Conservation (phyloP, 208 protist genomes). For the Trypanosoma scelopori region DNA sequence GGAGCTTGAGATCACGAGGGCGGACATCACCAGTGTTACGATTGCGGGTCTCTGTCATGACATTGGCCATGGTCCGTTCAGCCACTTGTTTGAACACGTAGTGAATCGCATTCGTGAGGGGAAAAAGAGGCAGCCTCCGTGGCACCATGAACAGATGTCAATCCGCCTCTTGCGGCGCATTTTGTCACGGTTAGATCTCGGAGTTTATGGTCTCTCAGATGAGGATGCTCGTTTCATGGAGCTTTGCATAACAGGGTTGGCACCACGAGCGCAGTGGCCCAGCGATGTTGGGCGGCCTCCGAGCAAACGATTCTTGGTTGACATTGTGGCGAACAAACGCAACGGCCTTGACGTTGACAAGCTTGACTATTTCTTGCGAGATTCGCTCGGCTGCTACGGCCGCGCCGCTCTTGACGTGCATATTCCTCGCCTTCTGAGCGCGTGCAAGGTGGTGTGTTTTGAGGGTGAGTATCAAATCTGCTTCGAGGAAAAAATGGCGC, state of each 20-base stretch:
- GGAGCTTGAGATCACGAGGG: constrained; percentile 55
- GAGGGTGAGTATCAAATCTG: constrained; percentile 71
- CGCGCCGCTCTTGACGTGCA: constrained; percentile 39
- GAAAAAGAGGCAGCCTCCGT: neutral
- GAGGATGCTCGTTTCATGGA: constrained; percentile 38
- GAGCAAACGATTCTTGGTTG: constrained; percentile 46
- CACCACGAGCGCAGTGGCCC: constrained; percentile 34
- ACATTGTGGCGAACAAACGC: constrained; percentile 52
- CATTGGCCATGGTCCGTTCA: constrained; percentile 91
- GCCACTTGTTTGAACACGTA: constrained; percentile 82
- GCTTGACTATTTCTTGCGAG: constrained; percentile 90
- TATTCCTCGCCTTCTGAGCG: constrained; percentile 39
- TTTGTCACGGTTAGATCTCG: constrained; percentile 22
- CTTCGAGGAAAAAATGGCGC: constrained; percentile 77
- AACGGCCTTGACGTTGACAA: constrained; percentile 93
- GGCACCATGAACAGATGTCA: constrained; percentile 49
- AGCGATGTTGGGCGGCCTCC: constrained; percentile 29
- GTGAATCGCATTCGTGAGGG: constrained; percentile 27
- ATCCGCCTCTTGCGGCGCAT: constrained; percentile 29
- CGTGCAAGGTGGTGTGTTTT: constrained; percentile 43
- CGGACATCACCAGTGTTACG: constrained; percentile 57
- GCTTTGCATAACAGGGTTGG: constrained; percentile 24
- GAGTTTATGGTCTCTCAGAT: constrained; percentile 22
- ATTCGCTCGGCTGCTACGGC: constrained; percentile 47
- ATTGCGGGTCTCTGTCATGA: constrained; percentile 92